Evolutionary conservation across 2,329 filamentous ascomycete species (phyloP).

Genomic region (Orbilia javanica): DNA sequence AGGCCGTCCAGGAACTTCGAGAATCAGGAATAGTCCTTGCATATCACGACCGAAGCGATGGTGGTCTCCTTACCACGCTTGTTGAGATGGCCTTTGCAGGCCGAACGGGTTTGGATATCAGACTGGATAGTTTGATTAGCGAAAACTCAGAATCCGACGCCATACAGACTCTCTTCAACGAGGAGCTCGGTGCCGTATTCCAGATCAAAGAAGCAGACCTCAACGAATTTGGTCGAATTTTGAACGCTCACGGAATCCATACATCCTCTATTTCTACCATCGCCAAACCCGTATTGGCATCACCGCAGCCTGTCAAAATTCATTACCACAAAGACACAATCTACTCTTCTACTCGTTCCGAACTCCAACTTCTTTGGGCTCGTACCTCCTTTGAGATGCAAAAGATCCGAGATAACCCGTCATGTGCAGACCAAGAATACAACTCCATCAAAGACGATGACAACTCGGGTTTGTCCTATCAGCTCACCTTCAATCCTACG

Average conservation of each 20-base stretch:
- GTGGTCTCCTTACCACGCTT: constrained; percentile 88
- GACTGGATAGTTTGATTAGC: constrained; percentile 78
- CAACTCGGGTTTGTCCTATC: constrained; percentile 87
- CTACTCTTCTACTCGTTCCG: constrained; percentile 76
- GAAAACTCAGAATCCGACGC: constrained; percentile 74
- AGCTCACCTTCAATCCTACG: constrained; percentile 78
- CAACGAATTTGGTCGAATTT: constrained; percentile 86
- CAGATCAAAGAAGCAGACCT: constrained; percentile 89
- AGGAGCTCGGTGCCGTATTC: constrained; percentile 96
- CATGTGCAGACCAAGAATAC: constrained; percentile 86
- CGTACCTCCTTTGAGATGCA: constrained; percentile 93
- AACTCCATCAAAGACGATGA: constrained; percentile 78
- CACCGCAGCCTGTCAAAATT: constrained; percentile 77
- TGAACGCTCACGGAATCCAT: constrained; percentile 86
- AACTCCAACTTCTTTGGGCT: constrained; percentile 89
- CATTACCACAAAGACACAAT: constrained; percentile 78
- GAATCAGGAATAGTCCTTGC: constrained; percentile 82
- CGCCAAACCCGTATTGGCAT: constrained; percentile 67
- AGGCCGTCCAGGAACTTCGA: constrained; percentile 79
- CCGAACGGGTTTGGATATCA: constrained; percentile 85
- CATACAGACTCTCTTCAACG: constrained; percentile 88
- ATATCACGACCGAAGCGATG: constrained; percentile 94
- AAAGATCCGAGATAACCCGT: constrained; percentile 86
- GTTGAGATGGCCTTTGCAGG: constrained; percentile 99
- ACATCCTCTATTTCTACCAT: constrained; percentile 74